Base-by-base conservation (phyloP, 2,329 filamentous ascomycete species). In the Ceratocystiopsis sp. region DNA sequence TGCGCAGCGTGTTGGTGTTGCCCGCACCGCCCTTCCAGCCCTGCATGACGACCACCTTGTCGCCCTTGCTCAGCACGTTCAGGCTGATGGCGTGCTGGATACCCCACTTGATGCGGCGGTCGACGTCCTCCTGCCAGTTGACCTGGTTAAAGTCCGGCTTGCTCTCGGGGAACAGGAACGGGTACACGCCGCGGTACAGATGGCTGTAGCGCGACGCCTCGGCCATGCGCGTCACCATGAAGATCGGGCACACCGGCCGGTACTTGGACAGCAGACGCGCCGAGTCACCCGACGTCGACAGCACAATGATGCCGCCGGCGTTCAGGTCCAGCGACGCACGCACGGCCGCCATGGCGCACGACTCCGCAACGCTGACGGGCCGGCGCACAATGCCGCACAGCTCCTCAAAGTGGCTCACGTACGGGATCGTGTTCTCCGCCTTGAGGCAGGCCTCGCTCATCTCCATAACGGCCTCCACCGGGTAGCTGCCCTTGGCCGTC, bases 71-170 rank as follows among this genome's bases (percentile, higher is more conserved):
- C 49, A 93, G 67, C 40, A 87, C 74, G 54, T 78, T 77, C 49
- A 98, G 81, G 64, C 81, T 77, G 57, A 94, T 75, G 54, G 85
- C 91, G 60, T 86, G 77, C 60, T 74, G 69, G 61, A 98, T 84
- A 61, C 84, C 91, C 87, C 89, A 98, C 74, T 89, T 94, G 64
- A 98, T 84, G 59, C 91, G 85, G 61, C 80, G 78, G 67, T 98
- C 91, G 54, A 98, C 91, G 65, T 98, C 89, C 71, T 96, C 86
- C 69, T 98, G 91, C 91, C 91, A 98, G 67, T 93, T 87, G 57
- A 81, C 76, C 64, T 81, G 75, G 61, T 73, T 75, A 66, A 96
- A 98, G 69, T 98, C 85, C 54, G 91, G 91, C 78, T 96, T 96
- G 55, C 69, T 66, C 69, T 94, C 83, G 43, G 80, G 75, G 73